Conservation (phyloP, 2,329 filamentous ascomycete species). For the Beauveria varroae region DNA sequence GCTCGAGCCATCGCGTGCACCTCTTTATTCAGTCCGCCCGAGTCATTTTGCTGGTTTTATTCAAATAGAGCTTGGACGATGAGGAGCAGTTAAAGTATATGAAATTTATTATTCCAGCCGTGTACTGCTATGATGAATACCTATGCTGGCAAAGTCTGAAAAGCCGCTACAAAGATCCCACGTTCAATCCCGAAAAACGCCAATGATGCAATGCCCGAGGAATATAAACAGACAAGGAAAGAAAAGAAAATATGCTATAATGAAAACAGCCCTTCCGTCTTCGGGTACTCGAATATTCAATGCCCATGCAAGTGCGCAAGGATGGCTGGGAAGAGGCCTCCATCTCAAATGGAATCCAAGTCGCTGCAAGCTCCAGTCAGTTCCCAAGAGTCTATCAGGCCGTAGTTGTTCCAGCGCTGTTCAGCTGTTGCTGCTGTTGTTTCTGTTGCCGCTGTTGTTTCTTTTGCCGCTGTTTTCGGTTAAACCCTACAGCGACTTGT, state of each 20-base stretch:
- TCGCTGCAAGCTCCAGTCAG: background rate
- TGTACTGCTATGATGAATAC: background rate
- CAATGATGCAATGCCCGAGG: conserved; percentile 3
- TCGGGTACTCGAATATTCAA: background rate
- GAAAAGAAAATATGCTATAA: background rate
- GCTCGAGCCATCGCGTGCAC: background rate
- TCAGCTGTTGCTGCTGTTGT: background rate
- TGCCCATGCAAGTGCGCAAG: background rate
- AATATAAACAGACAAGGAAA: background rate
- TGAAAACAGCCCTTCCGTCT: background rate
- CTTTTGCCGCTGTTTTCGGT: background rate
- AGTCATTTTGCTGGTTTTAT: no score
- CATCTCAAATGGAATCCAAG: background rate
- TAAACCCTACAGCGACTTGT: no score
- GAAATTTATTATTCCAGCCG: background rate
- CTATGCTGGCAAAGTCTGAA: background rate
- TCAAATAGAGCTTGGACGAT: no score
- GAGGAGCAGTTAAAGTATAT: background rate
- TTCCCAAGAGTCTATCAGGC: no score
- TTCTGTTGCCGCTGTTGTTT: background rate
- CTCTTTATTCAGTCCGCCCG: no score
- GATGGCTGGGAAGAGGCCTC: background rate
- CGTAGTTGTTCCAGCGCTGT: background rate
- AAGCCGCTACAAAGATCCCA: background rate
- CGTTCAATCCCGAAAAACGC: background rate